Evolutionary conservation across 2,329 filamentous ascomycete genomes (phyloP).

Genomic region (Boeremia lycopersici): DNA sequence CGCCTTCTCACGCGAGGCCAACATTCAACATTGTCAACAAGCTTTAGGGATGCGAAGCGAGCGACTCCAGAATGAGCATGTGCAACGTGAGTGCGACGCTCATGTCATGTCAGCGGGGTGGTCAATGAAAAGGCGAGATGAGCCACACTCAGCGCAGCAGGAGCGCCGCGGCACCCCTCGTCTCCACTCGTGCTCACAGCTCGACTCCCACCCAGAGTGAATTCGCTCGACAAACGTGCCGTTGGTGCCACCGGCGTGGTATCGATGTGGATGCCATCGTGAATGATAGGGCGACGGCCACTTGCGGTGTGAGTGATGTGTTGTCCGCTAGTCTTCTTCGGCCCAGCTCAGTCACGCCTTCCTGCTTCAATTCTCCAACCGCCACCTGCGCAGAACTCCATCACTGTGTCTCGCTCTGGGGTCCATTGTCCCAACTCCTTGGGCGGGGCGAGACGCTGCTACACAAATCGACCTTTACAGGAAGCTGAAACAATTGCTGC

Average conservation of each 20-base stretch:
- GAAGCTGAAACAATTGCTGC: constrained; percentile 40
- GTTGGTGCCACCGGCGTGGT: constrained; percentile 41
- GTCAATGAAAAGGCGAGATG: constrained; percentile 27
- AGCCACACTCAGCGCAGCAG: constrained; percentile 24
- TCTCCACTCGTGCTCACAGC: constrained; percentile 14
- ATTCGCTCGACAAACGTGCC: constrained; percentile 44
- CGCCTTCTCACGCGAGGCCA: constrained; percentile 21
- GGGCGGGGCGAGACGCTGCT: constrained; percentile 29
- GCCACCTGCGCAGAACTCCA: constrained; percentile 31
- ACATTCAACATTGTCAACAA: constrained; percentile 21
- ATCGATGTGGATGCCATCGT: constrained; percentile 41
- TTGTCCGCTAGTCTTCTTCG: constrained; percentile 30
- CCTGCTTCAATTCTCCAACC: constrained; percentile 28
- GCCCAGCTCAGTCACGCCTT: constrained; percentile 38
- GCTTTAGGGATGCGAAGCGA: constrained; percentile 26
- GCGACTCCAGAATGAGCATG: constrained; percentile 26
- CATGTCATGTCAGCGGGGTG: constrained; percentile 43
- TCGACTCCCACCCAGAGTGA: constrained; percentile 19
- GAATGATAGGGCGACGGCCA: constrained; percentile 38
- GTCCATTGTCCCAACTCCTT: constrained; percentile 30
- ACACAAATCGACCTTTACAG: constrained; percentile 31
- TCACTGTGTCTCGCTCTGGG: constrained; percentile 27
- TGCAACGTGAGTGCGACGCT: constrained; percentile 47
- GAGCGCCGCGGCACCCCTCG: constrained; percentile 19
- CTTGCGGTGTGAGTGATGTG: constrained; percentile 49